Conservation (phyloP, 441 rosid genomes). For the Brassica balearica region DNA sequence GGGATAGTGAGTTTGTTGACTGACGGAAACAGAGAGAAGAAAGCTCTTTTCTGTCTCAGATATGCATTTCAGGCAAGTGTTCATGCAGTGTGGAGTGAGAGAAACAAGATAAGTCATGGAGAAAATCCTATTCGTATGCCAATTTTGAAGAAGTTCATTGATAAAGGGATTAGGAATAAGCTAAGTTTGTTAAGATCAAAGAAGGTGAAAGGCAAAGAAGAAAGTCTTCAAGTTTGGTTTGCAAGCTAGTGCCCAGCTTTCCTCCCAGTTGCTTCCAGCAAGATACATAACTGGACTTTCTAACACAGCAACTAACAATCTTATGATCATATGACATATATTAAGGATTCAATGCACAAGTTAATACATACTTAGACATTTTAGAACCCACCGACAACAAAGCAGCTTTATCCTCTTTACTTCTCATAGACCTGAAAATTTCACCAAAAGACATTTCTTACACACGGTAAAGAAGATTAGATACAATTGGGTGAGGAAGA, state of each 20-base stretch:
- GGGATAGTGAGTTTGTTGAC: background rate
- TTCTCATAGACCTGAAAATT: conserved; percentile 80
- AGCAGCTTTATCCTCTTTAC: conserved; percentile 77
- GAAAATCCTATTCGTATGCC: background rate
- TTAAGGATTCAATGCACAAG: background rate
- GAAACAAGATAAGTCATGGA: background rate
- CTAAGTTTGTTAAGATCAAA: background rate
- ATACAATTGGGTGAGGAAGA: background rate
- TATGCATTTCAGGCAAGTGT: background rate
- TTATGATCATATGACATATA: conserved; percentile 3
- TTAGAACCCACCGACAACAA: background rate
- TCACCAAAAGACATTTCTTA: background rate
- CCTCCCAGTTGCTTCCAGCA: conserved; percentile 97
- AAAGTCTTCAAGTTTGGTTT: conserved; percentile 36
- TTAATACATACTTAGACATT: background rate
- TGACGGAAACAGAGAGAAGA: background rate
- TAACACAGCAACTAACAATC: background rate
- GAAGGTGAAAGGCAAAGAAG: background rate
- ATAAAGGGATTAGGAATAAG: background rate
- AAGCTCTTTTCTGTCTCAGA: background rate
- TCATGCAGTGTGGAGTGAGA: background rate
- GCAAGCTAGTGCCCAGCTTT: conserved; percentile 85
- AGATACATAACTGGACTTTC: conserved; percentile 10
- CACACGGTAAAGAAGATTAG: background rate
- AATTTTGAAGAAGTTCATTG: background rate